Evolutionary conservation across 192 early-diverging fungal genomes (phyloP), one percentile per base, ranked within the genome.

Genomic region (Umbelopsis sp.): DNA sequence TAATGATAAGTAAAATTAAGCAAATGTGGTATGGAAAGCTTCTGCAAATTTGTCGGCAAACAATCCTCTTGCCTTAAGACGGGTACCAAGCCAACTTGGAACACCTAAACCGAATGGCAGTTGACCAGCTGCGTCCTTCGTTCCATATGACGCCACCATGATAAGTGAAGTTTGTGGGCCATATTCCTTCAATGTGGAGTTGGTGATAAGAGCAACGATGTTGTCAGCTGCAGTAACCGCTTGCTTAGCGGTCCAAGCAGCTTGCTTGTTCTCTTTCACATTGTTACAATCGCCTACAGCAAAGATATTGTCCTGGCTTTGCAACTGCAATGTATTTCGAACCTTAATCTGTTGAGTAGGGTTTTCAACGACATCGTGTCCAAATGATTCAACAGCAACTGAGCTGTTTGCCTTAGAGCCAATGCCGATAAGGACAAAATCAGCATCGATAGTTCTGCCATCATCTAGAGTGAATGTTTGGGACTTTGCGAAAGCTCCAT

Each of bases 241-340:
- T 37, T 82, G 78, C 20, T 33, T 21, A 8, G 15, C 1, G 44
- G 68, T 73, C 30, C 72, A 64, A 45, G 46, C 76, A 5, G 78
- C 81, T 45, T 74, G 30, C 48, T 82, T 82, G 2, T 72, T 47
- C 64, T 80, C 81, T 2, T 71, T 55, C n/a, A 77, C 37, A 68
- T 80, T 76, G 1, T 69, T 70, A 49, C 70, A 64, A 51, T 82
- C 81, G 23, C 81, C 81, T 4, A 77, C 21, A 18, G 80, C 81
- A 52, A 80, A 80, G 37, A 82, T 64, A 35, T 65, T 45, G 13
- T 37, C 11, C 9, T 68, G 64, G 13, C 49, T 58, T 13, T 44
- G 25, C 30, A 74, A 45, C n/a, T 77, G 51, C 30, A 73, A 49
- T n/a, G 55, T 61, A 4, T 33, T 30, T 15, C 55, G 55, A 16